A percentile compares a stretch with the other conserved stretches of the same genome.
Conservation (phyloP, 306 rosid genomes). For the Quercus dentata region DNA sequence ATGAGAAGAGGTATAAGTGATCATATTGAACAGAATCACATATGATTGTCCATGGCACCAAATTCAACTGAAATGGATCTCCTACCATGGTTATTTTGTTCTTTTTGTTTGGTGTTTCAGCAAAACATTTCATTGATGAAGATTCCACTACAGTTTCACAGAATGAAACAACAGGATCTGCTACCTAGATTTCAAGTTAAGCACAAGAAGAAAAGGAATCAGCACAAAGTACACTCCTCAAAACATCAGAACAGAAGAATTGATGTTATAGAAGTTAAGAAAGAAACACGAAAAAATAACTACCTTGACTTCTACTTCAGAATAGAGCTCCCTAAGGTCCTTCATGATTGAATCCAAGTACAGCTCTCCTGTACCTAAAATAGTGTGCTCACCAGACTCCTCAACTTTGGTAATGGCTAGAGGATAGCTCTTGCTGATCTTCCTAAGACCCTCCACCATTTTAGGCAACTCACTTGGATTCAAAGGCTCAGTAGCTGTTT, state of each 20-base stretch:
- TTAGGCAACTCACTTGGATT: slow-evolving; percentile 98
- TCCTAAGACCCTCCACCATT: slow-evolving; percentile 99
- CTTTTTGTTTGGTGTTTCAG: slow-evolving; percentile 98
- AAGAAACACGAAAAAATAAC: not conserved
- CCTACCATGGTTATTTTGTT: slow-evolving; percentile 97
- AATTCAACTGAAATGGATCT: not conserved
- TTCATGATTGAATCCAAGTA: slow-evolving; percentile 99
- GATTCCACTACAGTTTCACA: slow-evolving; percentile 98
- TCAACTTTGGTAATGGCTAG: slow-evolving; percentile 95
- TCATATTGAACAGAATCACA: slow-evolving; percentile 1
- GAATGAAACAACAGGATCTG: slow-evolving; percentile 97
- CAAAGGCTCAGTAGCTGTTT: slow-evolving; percentile 96
- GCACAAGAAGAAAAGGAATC: slow-evolving; percentile 21
- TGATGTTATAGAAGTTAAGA: not conserved
- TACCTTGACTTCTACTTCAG: slow-evolving; percentile 99
- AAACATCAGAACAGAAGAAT: not conserved
- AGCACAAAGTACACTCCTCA: slow-evolving; percentile 12
- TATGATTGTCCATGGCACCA: not conserved
- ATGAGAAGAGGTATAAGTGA: not conserved
- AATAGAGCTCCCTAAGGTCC: slow-evolving; percentile 96
- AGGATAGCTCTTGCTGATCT: slow-evolving; percentile 98
- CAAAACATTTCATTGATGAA: slow-evolving; percentile 99
- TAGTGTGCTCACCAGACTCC: slow-evolving; percentile 99
- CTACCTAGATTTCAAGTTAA: slow-evolving; percentile 57
- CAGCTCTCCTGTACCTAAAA: slow-evolving; percentile 94